These are phyloP conservation scores for Chlorella sp. DNA, from an alignment of 139 green algal species.

Conservation along the genomic window DNA sequence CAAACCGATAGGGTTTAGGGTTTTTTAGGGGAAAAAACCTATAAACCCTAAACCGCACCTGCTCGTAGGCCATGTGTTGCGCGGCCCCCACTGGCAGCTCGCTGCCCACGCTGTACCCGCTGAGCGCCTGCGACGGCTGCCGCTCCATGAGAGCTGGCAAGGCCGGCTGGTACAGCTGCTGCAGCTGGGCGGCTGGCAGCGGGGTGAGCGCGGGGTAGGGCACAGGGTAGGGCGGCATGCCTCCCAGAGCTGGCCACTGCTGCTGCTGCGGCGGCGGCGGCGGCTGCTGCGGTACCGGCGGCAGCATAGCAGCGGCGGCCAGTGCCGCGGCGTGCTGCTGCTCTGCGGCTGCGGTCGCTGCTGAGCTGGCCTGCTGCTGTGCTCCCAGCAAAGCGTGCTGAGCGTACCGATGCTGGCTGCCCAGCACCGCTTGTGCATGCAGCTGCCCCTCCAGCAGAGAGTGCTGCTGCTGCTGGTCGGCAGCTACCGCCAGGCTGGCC, in stretches of 20 bases:
- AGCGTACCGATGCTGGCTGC: background rate
- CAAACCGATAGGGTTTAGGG: too few relatives aligned
- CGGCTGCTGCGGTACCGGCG: too few relatives aligned
- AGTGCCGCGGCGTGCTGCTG: background rate
- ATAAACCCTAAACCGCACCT: too few relatives aligned
- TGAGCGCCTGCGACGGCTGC: constrained; percentile 1
- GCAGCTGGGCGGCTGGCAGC: background rate
- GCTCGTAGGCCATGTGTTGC: too few relatives aligned
- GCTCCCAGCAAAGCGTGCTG: background rate
- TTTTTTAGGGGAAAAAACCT: too few relatives aligned
- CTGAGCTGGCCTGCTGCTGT: background rate
- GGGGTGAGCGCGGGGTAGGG: background rate
- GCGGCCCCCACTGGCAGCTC: background rate
- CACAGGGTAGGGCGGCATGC: background rate
- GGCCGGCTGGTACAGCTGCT: background rate
- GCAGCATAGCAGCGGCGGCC: background rate
- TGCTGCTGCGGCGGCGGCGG: background rate
- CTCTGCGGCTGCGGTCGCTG: background rate
- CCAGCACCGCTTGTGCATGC: background rate
- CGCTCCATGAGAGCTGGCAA: background rate
- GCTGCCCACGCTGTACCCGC: background rate
- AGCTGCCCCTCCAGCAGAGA: too few relatives aligned
- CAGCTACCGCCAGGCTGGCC: background rate
- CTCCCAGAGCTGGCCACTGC: background rate
- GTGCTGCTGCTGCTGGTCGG: background rate